A percentile compares a stretch with the other conserved stretches of the same genome.
phyloP scores from a whole-genome alignment of 129 eudicot species.

The Flaveria ramosissima region DNA sequence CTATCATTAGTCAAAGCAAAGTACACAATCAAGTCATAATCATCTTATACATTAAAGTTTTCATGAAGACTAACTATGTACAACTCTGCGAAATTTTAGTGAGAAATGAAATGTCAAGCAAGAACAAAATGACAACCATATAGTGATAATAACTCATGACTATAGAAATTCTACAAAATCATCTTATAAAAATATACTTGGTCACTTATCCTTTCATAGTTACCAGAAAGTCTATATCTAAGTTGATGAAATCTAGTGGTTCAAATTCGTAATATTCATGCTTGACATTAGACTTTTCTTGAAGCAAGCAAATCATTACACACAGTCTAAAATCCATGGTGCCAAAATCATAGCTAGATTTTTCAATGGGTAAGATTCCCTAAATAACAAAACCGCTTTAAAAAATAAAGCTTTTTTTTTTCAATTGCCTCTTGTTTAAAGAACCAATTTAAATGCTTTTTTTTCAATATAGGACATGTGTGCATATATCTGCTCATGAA shows the following conservation, averaged over 20 bases:
- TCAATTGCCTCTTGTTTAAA: neutral
- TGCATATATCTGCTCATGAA: neutral
- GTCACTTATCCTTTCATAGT: neutral
- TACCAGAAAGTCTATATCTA: neutral
- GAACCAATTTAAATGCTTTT: neutral
- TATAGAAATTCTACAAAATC: too few relatives aligned
- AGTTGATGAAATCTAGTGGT: neutral
- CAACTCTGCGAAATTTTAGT: too few relatives aligned
- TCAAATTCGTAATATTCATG: neutral
- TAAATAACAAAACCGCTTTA: neutral
- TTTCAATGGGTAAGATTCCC: neutral
- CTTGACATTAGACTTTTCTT: constrained; percentile 1
- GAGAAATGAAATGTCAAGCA: too few relatives aligned
- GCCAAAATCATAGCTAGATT: neutral
- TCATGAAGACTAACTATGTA: too few relatives aligned
- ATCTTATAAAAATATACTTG: neutral
- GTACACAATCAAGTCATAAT: too few relatives aligned
- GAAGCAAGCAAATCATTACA: neutral
- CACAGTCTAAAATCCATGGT: neutral
- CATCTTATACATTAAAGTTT: too few relatives aligned
- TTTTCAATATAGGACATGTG: neutral
- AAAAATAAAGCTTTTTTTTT: neutral
- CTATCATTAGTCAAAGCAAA: too few relatives aligned
- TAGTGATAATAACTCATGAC: too few relatives aligned
- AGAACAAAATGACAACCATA: too few relatives aligned